Evolutionary conservation across 495 filamentous ascomycete genomes (phyloP).

Genomic region (Aspergillus ostianus): DNA sequence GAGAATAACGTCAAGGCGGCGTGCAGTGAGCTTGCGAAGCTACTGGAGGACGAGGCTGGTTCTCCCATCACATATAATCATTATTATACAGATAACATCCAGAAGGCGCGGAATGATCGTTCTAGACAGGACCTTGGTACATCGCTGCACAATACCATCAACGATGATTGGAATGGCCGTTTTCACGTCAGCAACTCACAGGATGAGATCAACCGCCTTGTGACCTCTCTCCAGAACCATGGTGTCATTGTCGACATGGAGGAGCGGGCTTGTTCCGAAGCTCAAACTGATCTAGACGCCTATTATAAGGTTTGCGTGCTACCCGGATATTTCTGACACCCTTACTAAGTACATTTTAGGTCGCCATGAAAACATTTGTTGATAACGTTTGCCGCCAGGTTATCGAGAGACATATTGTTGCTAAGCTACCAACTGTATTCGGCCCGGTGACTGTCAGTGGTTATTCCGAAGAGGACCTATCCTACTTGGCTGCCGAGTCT

Average conservation of each 20-base stretch:
- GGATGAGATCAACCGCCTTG: constrained; percentile 10
- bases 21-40: constrained; percentile 31
- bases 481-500: constrained; percentile 12
- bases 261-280: constrained; percentile 25
- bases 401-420: constrained; percentile 32
- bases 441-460: constrained; percentile 6
- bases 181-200: constrained; percentile 9
- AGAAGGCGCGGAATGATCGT: constrained; percentile 28
- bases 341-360: constrained; percentile 18
- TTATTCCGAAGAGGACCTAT: constrained; percentile 6
- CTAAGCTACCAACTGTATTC: constrained; percentile 10
- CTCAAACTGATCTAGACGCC: constrained; percentile 19
- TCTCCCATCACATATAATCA: constrained; percentile 49
- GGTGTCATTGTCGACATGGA: constrained; percentile 23
- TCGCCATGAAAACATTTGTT: constrained; percentile 39
- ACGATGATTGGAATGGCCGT: constrained; percentile 10
- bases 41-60: constrained; percentile 43
- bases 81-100: constrained; percentile 43
- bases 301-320: constrained; percentile 31
- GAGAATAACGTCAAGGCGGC: constrained; percentile 24
- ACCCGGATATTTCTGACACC: background rate
- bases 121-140: constrained; percentile 8
- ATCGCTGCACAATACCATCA: constrained; percentile 1
- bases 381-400: constrained; percentile 41
- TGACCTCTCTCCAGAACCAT: constrained; percentile 17